Evolutionary conservation across 148 eudicot genomes (phyloP).

Genomic region (Nepenthes gracilis): DNA sequence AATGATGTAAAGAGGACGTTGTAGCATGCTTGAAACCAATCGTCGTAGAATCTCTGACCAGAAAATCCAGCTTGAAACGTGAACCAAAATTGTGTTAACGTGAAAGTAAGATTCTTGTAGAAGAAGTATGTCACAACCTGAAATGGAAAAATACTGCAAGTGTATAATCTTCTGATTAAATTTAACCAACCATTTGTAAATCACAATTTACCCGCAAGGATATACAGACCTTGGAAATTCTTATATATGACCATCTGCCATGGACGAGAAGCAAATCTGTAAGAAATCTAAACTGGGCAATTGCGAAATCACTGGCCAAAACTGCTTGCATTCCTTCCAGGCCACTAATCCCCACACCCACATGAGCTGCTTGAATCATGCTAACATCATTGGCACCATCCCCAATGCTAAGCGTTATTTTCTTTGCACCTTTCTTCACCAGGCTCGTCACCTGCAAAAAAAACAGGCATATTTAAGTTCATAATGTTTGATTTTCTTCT

Average conservation of each 20-base stretch:
- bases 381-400: conserved; percentile 93
- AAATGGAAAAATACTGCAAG: conserved; percentile 9
- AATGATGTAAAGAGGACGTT: conserved; percentile 87
- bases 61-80: conserved; percentile 89
- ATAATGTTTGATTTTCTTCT: background rate
- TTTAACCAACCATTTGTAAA: background rate
- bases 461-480: background rate
- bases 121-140: conserved; percentile 93
- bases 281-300: conserved; percentile 91
- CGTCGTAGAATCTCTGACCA: conserved; percentile 97
- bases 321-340: conserved; percentile 99
- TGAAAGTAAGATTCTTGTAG: conserved; percentile 92
- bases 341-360: conserved; percentile 98
- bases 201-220: background rate
- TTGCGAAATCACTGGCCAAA: conserved; percentile 99
- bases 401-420: conserved; percentile 87
- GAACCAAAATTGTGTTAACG: conserved; percentile 95
- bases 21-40: conserved; percentile 95
- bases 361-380: conserved; percentile 99
- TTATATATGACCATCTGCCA: conserved; percentile 96
- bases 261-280: conserved; percentile 94
- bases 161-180: conserved; percentile 1
- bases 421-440: conserved; percentile 80
- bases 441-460: conserved; percentile 74
- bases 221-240: conserved; percentile 78